phyloP scores from a whole-genome alignment of 768 basidiomycete species.

The Hygrocybe coccinea region DNA sequence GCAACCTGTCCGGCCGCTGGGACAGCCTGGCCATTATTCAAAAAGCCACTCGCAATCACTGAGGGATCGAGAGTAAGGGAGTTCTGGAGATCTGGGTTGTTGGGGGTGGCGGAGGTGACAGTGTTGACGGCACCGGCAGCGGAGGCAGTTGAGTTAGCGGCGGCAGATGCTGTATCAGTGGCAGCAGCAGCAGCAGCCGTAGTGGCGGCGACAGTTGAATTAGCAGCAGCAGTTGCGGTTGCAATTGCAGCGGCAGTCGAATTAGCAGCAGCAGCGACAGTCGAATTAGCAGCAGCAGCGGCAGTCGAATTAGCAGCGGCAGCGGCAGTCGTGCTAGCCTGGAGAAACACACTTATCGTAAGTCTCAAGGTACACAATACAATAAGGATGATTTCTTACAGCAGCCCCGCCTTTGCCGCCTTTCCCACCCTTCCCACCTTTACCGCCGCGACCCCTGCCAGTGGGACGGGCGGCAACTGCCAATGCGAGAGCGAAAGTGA shows the following conservation, averaged over 20 bases:
- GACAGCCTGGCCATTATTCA: slow-evolving; percentile 45
- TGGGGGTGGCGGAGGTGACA: not conserved
- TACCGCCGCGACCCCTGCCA: not conserved
- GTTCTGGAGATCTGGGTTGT: slow-evolving; percentile 39
- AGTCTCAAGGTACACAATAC: slow-evolving; percentile 19
- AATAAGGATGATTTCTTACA: slow-evolving; percentile 5
- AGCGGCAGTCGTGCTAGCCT: slow-evolving; percentile 19
- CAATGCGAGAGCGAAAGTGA: slow-evolving; percentile 28
- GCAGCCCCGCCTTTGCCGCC: not conserved
- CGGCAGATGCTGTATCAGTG: not conserved
- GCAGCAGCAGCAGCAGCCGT: slow-evolving; percentile 5
- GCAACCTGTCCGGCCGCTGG: slow-evolving; percentile 46
- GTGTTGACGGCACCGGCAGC: not conserved
- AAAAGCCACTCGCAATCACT: slow-evolving; percentile 55
- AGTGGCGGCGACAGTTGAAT: slow-evolving; percentile 23
- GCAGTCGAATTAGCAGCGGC: slow-evolving; percentile 11
- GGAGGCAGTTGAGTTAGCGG: not conserved
- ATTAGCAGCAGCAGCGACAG: slow-evolving; percentile 6
- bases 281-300: not conserved
- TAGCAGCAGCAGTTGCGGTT: slow-evolving; percentile 24
- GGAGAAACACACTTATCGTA: slow-evolving; percentile 21
- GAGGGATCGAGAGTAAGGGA: slow-evolving; percentile 41
- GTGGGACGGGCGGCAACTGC: slow-evolving; percentile 25
- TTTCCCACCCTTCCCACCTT: slow-evolving; percentile 14
- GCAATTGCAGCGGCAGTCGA: slow-evolving; percentile 17